Base-by-base conservation (phyloP, 2,329 filamentous ascomycete genomes). In the Trichoderma citrinoviride region DNA sequence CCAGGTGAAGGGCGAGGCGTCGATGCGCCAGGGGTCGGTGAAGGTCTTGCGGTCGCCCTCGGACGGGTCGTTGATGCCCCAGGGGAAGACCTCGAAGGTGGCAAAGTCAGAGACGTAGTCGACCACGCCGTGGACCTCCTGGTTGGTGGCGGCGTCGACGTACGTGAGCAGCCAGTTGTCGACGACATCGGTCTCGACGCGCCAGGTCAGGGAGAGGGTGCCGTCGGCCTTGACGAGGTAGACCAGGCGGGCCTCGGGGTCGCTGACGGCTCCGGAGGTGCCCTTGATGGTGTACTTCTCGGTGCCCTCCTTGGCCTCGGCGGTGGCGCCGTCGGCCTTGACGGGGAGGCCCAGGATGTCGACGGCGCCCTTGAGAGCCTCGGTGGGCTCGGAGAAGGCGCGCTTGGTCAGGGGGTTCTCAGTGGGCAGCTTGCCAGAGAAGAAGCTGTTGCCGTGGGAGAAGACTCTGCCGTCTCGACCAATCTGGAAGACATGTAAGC, bases 81-180 rank as follows among this genome's bases (percentile, higher is more conserved):
- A 87, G 10, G 81, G 82, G 70, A 82, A 87, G 62, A 87, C 85
- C 68, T 83, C 71, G 70, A 85, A 83, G 8, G 79, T 81, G 2
- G 83, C 84, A 37, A 74, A 58, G 33, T 86, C 82, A 6, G 81
- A 77, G 52, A 85, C 81, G 66, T 85, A 87, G 74, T 87, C 83
- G 25, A 85, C 80, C 21, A 86, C 83, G 58, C 80, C 83, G 55
- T 83, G 76, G 8, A 87, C 70, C 53, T 82, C 73, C 21, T 79
- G 76, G 37, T 78, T 80, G 58, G 77, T 77, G 5, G 73, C 72
- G 5, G 83, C 82, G 58, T 87, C 81, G 37, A 87, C 79, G 69
- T 87, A 87, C 2, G 82, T 82, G 47, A 85, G 73, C n/a, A 87
- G 78, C 84, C 84, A 87, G 74, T 86, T 84, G 66, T 82, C 79